A percentile compares a stretch with the other conserved stretches of the same genome.
These are phyloP conservation scores for Didymella lethalis DNA, from an alignment of 2,329 filamentous ascomycete species.

Conservation along the genomic window DNA sequence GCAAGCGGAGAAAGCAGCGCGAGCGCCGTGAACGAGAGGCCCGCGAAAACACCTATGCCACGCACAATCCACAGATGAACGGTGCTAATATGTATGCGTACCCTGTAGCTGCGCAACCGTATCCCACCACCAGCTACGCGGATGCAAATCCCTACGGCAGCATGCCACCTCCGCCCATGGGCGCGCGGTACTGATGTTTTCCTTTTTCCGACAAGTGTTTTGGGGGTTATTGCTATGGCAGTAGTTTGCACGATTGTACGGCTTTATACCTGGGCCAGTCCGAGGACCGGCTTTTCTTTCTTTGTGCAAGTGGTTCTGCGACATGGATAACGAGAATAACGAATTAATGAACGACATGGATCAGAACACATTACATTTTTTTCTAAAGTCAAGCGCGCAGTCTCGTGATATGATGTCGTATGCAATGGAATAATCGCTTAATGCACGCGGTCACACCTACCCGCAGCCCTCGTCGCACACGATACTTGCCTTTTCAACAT, in stretches of 20 bases:
- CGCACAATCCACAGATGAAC: conserved; percentile 37
- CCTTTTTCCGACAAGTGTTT: not conserved
- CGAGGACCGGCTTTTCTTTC: conserved; percentile 9
- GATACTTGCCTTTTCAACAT: not conserved
- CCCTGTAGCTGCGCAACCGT: conserved; percentile 47
- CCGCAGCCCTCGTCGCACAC: not conserved
- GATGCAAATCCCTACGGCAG: conserved; percentile 57
- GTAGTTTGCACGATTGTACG: conserved; percentile 1
- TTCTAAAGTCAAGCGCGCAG: not conserved
- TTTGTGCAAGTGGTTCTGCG: conserved; percentile 2
- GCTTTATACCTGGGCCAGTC: conserved; percentile 18
- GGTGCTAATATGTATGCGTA: conserved; percentile 50
- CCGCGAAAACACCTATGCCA: conserved; percentile 52
- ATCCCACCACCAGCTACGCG: conserved; percentile 52
- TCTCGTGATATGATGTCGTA: not conserved
- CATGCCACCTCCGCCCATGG: conserved; percentile 52
- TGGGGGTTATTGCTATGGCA: not conserved
- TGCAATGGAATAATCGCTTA: conserved; percentile 3
- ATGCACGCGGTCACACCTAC: not conserved
- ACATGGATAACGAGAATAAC: conserved; percentile 4
- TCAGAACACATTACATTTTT: not conserved
- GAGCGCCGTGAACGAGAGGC: conserved; percentile 55
- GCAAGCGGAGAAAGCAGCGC: conserved; percentile 55
- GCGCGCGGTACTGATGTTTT: conserved; percentile 41
- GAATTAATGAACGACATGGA: conserved; percentile 12